Conservation (phyloP, 305 asterid species). For the Fraxinus sp. region DNA sequence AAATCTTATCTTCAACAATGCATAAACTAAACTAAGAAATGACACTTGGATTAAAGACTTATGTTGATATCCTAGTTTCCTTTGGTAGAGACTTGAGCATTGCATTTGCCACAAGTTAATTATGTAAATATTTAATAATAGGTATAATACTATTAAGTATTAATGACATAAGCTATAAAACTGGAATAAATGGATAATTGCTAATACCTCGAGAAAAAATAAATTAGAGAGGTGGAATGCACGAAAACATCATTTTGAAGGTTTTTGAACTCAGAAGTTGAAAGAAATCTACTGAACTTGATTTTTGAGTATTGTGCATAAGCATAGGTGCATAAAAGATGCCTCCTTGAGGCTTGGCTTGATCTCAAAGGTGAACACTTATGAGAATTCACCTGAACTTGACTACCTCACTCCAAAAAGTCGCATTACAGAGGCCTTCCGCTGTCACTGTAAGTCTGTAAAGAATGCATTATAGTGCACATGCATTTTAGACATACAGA, state of each 20-base stretch:
- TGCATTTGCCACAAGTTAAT: neutral
- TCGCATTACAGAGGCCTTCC: neutral
- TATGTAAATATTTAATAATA: neutral
- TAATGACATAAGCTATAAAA: neutral
- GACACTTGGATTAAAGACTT: neutral
- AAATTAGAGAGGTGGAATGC: neutral
- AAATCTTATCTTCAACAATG: neutral
- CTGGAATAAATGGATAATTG: neutral
- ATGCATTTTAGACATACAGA: neutral
- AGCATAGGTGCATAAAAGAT: neutral
- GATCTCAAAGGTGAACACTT: neutral
- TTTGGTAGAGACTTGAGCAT: neutral
- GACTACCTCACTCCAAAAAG: neutral
- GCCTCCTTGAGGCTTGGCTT: neutral
- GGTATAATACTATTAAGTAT: neutral
- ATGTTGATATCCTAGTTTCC: neutral
- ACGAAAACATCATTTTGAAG: neutral
- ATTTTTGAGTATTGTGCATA: neutral
- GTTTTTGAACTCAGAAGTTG: neutral
- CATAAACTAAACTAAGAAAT: neutral
- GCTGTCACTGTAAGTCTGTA: neutral
- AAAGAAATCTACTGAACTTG: neutral
- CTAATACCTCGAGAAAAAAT: neutral
- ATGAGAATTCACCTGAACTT: neutral
- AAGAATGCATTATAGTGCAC: neutral